These are phyloP conservation scores for Sclerotinia borealis DNA, from an alignment of 2,329 filamentous ascomycete genomes.

Conservation along the genomic window DNA sequence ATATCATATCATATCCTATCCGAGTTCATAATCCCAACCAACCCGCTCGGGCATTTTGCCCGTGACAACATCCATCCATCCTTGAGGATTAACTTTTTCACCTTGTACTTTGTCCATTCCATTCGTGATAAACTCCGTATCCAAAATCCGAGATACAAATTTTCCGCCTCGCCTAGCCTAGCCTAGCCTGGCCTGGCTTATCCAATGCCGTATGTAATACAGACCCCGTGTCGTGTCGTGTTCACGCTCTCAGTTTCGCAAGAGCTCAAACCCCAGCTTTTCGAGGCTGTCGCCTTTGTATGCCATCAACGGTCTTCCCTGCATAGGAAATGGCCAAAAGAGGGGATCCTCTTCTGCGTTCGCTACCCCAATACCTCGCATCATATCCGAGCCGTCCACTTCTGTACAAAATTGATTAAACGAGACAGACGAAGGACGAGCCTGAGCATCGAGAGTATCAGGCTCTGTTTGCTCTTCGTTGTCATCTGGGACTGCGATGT, in stretches of 20 bases:
- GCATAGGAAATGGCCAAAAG: constrained; percentile 30
- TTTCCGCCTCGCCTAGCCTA: neutral
- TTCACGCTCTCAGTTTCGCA: neutral
- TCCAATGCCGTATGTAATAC: too few relatives aligned
- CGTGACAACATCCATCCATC: too few relatives aligned
- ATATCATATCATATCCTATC: too few relatives aligned
- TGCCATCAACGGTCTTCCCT: constrained; percentile 25
- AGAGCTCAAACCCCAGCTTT: neutral
- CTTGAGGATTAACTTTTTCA: too few relatives aligned
- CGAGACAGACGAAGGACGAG: constrained; percentile 14
- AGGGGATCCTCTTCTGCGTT: constrained; percentile 20
- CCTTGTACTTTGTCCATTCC: neutral
- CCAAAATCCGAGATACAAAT: neutral
- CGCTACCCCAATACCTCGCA: constrained; percentile 15
- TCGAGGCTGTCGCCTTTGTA: neutral
- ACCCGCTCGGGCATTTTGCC: too few relatives aligned
- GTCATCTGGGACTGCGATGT: constrained; percentile 45
- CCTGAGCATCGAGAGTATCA: constrained; percentile 31
- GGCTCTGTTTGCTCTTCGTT: constrained; percentile 27
- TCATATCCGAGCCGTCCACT: constrained; percentile 31
- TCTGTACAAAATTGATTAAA: constrained; percentile 28
- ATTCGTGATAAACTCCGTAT: neutral
- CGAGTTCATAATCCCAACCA: too few relatives aligned
- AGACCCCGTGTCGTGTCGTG: too few relatives aligned
- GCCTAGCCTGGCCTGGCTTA: neutral